phyloP scores from a whole-genome alignment of 1,284 basidiomycete genomes.

The Ganoderma resinaceum region DNA sequence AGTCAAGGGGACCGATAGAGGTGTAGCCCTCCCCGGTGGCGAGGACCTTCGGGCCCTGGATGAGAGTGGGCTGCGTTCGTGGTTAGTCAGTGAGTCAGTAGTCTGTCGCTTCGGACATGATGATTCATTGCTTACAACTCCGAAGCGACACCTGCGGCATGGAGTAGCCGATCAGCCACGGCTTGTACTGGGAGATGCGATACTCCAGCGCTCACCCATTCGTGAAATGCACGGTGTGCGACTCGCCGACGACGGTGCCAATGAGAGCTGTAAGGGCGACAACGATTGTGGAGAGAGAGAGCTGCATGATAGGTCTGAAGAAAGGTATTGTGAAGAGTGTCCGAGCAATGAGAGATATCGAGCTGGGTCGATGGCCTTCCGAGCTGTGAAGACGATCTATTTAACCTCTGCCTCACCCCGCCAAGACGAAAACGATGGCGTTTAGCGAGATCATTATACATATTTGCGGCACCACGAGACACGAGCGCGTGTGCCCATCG shows the following conservation, averaged over 20 bases:
- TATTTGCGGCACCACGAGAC: too few relatives aligned
- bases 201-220: constrained; percentile 43
- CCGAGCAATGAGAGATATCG: neutral
- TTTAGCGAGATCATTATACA: too few relatives aligned
- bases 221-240: constrained; percentile 46
- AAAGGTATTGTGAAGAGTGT: neutral
- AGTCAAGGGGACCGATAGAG: constrained; percentile 36
- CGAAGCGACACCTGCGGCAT: too few relatives aligned
- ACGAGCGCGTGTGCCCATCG: too few relatives aligned
- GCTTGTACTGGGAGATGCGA: too few relatives aligned
- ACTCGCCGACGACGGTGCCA: constrained; percentile 40
- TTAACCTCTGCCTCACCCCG: neutral
- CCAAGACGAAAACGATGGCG: too few relatives aligned
- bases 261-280: constrained; percentile 35
- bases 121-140: too few relatives aligned
- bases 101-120: too few relatives aligned
- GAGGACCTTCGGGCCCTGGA: constrained; percentile 40
- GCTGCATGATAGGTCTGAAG: constrained; percentile 35
- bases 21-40: constrained; percentile 45
- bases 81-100: neutral
- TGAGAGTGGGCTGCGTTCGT: constrained; percentile 41
- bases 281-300: constrained; percentile 39
- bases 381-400: neutral
- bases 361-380: neutral
- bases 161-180: too few relatives aligned